Evolutionary conservation across 495 filamentous ascomycete genomes (phyloP).

Genomic region (Aspergillus kassunensis): DNA sequence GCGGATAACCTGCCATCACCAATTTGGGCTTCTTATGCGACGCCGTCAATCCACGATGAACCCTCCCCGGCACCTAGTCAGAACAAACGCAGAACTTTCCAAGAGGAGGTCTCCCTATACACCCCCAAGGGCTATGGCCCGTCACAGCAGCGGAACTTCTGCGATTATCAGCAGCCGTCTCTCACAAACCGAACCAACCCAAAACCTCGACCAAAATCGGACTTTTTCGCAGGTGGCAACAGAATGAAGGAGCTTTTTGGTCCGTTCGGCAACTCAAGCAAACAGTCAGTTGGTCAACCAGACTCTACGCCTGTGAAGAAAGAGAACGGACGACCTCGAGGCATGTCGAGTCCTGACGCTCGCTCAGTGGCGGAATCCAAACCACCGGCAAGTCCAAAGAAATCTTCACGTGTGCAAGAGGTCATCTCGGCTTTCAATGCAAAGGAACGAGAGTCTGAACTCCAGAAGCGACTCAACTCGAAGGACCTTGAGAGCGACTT

Average conservation of each 20-base stretch:
- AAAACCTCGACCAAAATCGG: conserved; percentile 53
- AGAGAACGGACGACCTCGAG: conserved; percentile 15
- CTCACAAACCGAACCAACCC: conserved; percentile 37
- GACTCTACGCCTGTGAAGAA: conserved; percentile 20
- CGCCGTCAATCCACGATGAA: conserved; percentile 40
- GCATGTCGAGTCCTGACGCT: conserved; percentile 21
- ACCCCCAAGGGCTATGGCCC: conserved; percentile 59
- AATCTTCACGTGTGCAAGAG: conserved; percentile 57
- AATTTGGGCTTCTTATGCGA: conserved; percentile 53
- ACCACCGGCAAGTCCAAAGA: conserved; percentile 32
- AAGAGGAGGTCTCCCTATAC: conserved; percentile 60
- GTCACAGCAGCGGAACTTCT: conserved; percentile 62
- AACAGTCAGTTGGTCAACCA: conserved; percentile 11
- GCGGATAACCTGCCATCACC: conserved; percentile 57
- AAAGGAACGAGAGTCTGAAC: conserved; percentile 42
- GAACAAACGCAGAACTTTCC: conserved; percentile 40
- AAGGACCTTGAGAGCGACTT: conserved; percentile 49
- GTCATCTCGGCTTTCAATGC: conserved; percentile 60
- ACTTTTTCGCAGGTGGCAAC: conserved; percentile 36
- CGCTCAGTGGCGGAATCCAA: conserved; percentile 21
- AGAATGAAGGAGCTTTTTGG: conserved; percentile 37
- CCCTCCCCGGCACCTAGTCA: conserved; percentile 32
- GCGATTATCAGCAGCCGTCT: conserved; percentile 53
- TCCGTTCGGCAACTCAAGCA: conserved; percentile 24
- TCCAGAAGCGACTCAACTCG: conserved; percentile 38